phyloP scores from a whole-genome alignment of 768 basidiomycete species.

The Xanthoconium purpureum region DNA sequence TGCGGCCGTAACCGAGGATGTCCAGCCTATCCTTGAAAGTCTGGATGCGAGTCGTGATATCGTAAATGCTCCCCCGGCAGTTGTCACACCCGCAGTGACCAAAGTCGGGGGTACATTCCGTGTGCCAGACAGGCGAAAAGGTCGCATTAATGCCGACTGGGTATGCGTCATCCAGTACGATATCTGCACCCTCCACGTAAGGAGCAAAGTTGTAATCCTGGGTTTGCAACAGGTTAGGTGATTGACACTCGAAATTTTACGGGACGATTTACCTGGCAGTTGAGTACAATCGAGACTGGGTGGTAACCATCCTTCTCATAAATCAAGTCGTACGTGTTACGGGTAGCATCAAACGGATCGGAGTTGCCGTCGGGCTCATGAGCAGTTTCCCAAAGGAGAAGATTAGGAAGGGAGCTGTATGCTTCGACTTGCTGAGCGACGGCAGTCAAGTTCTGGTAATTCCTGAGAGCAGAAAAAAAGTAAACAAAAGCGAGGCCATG shows the following conservation, averaged over 20 bases:
- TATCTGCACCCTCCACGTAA: constrained; percentile 62
- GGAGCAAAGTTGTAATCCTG: constrained; percentile 61
- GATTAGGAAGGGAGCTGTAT: constrained; percentile 62
- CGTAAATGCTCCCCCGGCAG: constrained; percentile 61
- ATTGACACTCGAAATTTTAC: too few relatives aligned
- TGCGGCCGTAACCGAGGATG: constrained; percentile 58
- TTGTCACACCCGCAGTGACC: constrained; percentile 75
- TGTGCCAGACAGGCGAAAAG: constrained; percentile 56
- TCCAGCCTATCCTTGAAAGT: constrained; percentile 57
- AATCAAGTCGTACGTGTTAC: constrained; percentile 44
- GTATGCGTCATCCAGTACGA: constrained; percentile 51
- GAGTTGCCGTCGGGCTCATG: constrained; percentile 72
- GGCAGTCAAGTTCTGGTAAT: constrained; percentile 58
- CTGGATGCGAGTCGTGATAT: constrained; percentile 65
- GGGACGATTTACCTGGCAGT: constrained; percentile 35
- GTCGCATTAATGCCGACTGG: constrained; percentile 57
- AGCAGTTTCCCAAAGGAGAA: constrained; percentile 69
- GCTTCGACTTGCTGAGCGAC: constrained; percentile 63
- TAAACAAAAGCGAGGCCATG: neutral
- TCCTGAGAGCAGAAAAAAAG: constrained; percentile 23
- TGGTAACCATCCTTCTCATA: constrained; percentile 54
- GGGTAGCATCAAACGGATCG: constrained; percentile 61
- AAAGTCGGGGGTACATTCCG: constrained; percentile 58
- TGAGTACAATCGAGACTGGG: constrained; percentile 53
- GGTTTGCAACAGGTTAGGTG: neutral